phyloP scores from a whole-genome alignment of 176 grass and related monocot genomes.

The Oryza brachyantha region DNA sequence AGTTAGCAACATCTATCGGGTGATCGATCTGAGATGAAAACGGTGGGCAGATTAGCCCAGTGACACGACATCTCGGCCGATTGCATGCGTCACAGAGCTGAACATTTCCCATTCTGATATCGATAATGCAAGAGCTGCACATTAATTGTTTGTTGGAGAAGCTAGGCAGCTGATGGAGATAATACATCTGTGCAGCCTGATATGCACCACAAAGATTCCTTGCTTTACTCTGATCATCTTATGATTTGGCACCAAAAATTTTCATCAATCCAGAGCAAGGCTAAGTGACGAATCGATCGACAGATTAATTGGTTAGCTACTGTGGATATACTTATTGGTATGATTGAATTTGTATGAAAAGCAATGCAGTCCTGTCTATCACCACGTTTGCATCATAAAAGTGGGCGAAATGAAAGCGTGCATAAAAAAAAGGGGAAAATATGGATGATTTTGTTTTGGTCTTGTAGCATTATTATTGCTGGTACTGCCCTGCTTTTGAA shows the following conservation, averaged over 20 bases:
- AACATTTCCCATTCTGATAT: neutral
- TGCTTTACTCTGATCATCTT: neutral
- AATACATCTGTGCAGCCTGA: neutral
- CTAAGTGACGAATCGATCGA: neutral
- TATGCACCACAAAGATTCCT: constrained; percentile 1
- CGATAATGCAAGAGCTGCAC: neutral
- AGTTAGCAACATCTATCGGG: too few species aligned
- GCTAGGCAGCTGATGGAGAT: neutral
- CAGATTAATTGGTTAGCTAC: neutral
- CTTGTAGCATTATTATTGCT: neutral
- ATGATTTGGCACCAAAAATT: neutral
- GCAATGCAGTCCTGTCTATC: too few species aligned
- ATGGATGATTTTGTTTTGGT: neutral
- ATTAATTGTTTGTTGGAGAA: neutral
- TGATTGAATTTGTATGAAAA: too few species aligned
- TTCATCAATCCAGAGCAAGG: neutral
- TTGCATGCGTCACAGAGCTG: neutral
- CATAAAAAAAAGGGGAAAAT: too few species aligned
- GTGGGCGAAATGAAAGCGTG: neutral
- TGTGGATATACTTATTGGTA: neutral
- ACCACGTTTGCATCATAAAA: neutral
- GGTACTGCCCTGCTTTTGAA: neutral
- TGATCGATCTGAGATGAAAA: neutral
- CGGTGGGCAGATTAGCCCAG: neutral
- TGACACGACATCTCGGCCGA: neutral